A percentile compares a stretch with the other conserved stretches of the same genome.
Evolutionary conservation across 2,329 filamentous ascomycete species (phyloP).

Genomic region (Verticillium isaacii): DNA sequence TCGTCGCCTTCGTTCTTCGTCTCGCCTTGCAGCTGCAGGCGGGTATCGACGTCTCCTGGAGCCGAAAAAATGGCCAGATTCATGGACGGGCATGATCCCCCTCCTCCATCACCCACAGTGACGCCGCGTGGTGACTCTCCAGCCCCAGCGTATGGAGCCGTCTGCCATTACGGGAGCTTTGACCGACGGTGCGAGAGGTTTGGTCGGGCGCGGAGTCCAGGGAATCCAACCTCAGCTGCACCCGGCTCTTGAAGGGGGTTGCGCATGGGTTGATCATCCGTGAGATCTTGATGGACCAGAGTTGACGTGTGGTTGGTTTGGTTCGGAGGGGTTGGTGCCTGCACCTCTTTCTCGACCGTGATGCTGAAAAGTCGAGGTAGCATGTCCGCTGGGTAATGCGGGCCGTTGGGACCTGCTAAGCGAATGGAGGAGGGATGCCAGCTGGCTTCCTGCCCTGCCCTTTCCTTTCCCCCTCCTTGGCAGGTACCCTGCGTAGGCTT

Average conservation of each 20-base stretch:
- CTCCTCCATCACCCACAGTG: neutral
- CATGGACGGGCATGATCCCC: neutral
- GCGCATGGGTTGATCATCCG: neutral
- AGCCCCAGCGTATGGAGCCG: neutral
- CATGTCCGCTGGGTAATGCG: neutral
- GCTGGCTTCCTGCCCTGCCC: neutral
- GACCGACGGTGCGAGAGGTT: neutral
- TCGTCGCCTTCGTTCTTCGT: neutral
- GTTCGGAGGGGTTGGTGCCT: neutral
- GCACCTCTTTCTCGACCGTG: neutral
- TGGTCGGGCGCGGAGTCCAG: neutral
- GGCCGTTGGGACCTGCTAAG: neutral
- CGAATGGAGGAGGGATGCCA: neutral
- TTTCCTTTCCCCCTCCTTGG: neutral
- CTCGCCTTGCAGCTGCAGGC: neutral
- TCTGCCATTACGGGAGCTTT: neutral
- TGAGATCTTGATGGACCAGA: neutral
- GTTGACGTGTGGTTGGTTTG: neutral
- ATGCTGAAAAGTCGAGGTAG: slow-evolving; percentile 2
- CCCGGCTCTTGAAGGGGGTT: neutral
- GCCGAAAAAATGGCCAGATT: neutral
- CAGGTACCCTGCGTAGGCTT: too few species aligned
- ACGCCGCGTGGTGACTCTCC: neutral
- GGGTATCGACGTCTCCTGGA: neutral
- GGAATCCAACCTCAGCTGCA: neutral